Percentiles rank a stretch among this genome's conserved stretches.
These are phyloP conservation scores for Oryza brachyantha DNA, from an alignment of 176 grass and related monocot genomes.

Conservation along the genomic window DNA sequence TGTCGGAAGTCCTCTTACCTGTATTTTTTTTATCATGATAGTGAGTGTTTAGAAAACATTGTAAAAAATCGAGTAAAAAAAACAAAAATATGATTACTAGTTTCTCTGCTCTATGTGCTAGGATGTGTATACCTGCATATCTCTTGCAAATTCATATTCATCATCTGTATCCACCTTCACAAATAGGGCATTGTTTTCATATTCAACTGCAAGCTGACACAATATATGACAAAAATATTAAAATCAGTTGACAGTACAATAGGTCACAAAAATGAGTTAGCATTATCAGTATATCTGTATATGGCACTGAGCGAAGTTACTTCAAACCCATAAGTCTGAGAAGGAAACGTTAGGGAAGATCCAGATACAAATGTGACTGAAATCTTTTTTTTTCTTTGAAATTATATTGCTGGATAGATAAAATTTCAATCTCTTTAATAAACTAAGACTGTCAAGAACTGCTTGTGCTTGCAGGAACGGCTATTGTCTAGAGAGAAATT, in stretches of 20 bases:
- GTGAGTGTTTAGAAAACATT: background rate
- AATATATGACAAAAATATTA: constrained; percentile 8
- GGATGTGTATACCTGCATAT: constrained; percentile 78
- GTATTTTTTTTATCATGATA: background rate
- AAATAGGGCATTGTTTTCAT: constrained; percentile 61
- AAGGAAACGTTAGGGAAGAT: background rate
- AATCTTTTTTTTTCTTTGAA: too few species aligned
- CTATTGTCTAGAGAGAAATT: background rate
- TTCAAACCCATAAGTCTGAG: background rate
- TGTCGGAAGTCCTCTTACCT: constrained; percentile 76
- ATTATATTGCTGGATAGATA: background rate
- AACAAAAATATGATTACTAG: background rate
- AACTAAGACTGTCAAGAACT: background rate
- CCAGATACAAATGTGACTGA: background rate
- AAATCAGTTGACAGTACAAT: constrained; percentile 8
- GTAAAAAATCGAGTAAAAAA: background rate
- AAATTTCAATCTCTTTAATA: background rate
- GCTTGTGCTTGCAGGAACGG: background rate
- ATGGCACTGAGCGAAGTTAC: background rate
- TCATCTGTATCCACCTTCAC: constrained; percentile 83
- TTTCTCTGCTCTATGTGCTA: background rate
- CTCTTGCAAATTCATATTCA: constrained; percentile 81
- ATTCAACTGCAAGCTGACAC: constrained; percentile 78
- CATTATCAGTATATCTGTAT: background rate
- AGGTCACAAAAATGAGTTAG: background rate